A percentile compares a stretch with the other conserved stretches of the same genome.
phyloP scores from a whole-genome alignment of 805 yeast genomes.

The Suhomyces prunicola region DNA sequence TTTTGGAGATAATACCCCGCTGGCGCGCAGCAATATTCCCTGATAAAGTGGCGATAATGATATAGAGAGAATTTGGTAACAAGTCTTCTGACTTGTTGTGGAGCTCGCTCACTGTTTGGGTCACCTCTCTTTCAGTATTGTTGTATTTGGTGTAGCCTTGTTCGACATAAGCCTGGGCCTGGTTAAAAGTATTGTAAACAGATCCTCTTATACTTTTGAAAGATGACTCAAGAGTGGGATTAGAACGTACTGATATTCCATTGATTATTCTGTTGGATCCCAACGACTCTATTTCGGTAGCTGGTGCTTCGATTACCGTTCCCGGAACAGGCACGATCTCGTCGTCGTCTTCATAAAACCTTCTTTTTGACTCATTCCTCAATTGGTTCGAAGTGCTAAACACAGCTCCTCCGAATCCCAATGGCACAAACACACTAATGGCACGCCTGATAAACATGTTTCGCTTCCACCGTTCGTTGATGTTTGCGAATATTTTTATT shows the following conservation, averaged over 20 bases:
- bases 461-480: neutral
- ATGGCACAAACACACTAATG: neutral
- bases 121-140: conserved; percentile 59
- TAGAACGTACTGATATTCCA: conserved; percentile 57
- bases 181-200: conserved; percentile 28
- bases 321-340: conserved; percentile 50
- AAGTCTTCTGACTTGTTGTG: conserved; percentile 66
- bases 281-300: conserved; percentile 38
- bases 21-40: conserved; percentile 75
- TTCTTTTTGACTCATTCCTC: conserved; percentile 27
- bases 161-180: conserved; percentile 35
- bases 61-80: conserved; percentile 67
- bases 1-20: conserved; percentile 53
- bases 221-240: conserved; percentile 44
- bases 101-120: conserved; percentile 59
- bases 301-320: conserved; percentile 42
- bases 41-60: conserved; percentile 63
- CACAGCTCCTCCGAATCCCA: neutral
- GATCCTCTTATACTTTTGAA: conserved; percentile 49
- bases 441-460: conserved; percentile 3
- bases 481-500: neutral
- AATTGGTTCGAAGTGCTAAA: neutral
- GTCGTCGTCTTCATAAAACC: conserved; percentile 50
- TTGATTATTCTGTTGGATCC: conserved; percentile 49
- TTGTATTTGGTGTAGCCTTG: conserved; percentile 49